These are phyloP conservation scores for Magnaporthiopsis poae DNA, from an alignment of 2,329 filamentous ascomycete species.

Conservation along the genomic window DNA sequence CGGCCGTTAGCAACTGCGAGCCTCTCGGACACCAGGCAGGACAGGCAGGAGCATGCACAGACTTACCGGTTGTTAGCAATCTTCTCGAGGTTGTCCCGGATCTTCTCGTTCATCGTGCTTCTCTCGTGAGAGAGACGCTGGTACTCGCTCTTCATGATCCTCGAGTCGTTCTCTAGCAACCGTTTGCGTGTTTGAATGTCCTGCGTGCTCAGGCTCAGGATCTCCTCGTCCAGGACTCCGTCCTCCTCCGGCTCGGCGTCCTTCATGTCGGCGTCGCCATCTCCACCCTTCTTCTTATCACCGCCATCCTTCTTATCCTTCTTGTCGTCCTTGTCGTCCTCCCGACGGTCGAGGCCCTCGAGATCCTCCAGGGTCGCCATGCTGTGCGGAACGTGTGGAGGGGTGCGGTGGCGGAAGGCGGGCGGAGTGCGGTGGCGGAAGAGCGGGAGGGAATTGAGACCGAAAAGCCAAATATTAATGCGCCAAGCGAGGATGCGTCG, in stretches of 20 bases:
- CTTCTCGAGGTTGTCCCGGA: slow-evolving; percentile 98
- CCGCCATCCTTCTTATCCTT: slow-evolving; percentile 43
- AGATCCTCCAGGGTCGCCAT: slow-evolving; percentile 92
- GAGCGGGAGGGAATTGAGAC: background rate
- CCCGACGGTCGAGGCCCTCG: slow-evolving; percentile 74
- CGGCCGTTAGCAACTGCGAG: slow-evolving; percentile 10
- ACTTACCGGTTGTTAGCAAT: slow-evolving; percentile 93
- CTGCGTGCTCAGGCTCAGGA: slow-evolving; percentile 82
- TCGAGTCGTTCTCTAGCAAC: slow-evolving; percentile 90
- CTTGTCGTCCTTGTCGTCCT: slow-evolving; percentile 47
- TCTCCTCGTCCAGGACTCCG: slow-evolving; percentile 83
- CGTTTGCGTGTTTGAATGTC: slow-evolving; percentile 87
- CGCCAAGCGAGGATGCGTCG: background rate
- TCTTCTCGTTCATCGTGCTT: slow-evolving; percentile 91
- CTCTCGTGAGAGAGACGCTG: slow-evolving; percentile 93
- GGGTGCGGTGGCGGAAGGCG: slow-evolving; percentile 1
- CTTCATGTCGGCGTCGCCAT: slow-evolving; percentile 83
- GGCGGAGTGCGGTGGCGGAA: slow-evolving; percentile 1
- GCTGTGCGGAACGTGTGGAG: slow-evolving; percentile 20
- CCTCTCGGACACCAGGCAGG: background rate
- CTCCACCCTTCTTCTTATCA: slow-evolving; percentile 41
- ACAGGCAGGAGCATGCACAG: background rate
- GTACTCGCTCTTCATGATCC: slow-evolving; percentile 97
- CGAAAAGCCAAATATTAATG: background rate
- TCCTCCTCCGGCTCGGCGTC: slow-evolving; percentile 68